Percentiles rank a stretch among this genome's conserved stretches.
Conservation (phyloP, 768 basidiomycete genomes). For the Rhodosporidiobolus odoratus region DNA sequence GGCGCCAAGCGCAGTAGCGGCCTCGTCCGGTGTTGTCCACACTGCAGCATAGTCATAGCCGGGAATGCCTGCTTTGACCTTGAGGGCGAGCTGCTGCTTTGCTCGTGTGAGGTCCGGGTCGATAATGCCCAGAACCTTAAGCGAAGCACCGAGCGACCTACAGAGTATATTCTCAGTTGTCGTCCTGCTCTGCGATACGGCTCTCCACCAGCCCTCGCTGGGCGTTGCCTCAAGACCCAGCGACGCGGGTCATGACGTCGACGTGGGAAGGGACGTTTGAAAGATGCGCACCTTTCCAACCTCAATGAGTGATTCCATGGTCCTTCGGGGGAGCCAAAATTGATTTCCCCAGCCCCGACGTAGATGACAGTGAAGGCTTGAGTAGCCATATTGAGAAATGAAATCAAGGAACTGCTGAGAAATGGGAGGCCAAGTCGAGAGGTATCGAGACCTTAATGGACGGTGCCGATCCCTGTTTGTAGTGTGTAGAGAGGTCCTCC, state of each 20-base stretch:
- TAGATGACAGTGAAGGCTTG: constrained; percentile 17
- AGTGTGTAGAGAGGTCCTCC: no score
- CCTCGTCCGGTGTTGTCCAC: constrained; percentile 7
- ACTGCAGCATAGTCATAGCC: neutral
- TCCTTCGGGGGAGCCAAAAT: constrained; percentile 53
- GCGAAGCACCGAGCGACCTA: constrained; percentile 70
- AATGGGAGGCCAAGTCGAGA: neutral
- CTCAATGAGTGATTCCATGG: constrained; percentile 93
- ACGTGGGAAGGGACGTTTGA: neutral
- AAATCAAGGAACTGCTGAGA: neutral
- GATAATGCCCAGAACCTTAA: constrained; percentile 87
- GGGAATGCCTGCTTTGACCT: neutral
- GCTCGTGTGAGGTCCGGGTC: constrained; percentile 87
- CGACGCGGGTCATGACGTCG: neutral
- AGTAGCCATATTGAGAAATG: neutral
- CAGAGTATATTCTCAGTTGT: neutral
- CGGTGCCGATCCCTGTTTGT: no score
- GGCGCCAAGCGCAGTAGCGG: neutral
- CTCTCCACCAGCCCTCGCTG: no score
- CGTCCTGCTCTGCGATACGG: no score
- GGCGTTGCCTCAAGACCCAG: no score
- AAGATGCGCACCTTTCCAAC: constrained; percentile 63
- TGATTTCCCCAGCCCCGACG: constrained; percentile 26
- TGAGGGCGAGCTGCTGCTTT: constrained; percentile 51
- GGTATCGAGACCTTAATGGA: no score